These are phyloP conservation scores for Tetrapyrgos nigripes DNA, from an alignment of 1,284 basidiomycete species.

Conservation along the genomic window DNA sequence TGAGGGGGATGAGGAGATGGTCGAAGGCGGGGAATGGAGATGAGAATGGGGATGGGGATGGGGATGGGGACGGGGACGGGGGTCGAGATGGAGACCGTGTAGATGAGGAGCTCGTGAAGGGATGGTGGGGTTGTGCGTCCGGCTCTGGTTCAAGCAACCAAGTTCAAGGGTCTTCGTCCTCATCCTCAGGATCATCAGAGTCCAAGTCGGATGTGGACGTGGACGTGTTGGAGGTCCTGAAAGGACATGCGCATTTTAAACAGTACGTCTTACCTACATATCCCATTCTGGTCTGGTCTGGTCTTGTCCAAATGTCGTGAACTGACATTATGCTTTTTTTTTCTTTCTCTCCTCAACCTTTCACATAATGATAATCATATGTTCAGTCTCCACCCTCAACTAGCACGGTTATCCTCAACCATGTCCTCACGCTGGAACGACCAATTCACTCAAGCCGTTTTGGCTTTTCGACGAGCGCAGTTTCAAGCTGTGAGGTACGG, in stretches of 20 bases:
- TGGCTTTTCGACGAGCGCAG: constrained; percentile 38
- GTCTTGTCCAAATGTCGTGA: too few relatives aligned
- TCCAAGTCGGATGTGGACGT: not conserved
- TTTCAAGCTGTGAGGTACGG: constrained; percentile 24
- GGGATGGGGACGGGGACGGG: too few relatives aligned
- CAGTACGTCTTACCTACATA: constrained; percentile 20
- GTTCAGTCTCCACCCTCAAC: constrained; percentile 24
- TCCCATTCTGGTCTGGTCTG: too few relatives aligned
- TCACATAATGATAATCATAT: too few relatives aligned
- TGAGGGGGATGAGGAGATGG: constrained; percentile 19
- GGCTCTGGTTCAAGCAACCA: too few relatives aligned
- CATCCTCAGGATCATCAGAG: too few relatives aligned
- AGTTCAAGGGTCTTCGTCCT: too few relatives aligned
- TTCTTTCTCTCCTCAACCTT: not conserved
- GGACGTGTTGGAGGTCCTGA: constrained; percentile 18
- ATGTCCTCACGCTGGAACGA: constrained; percentile 25
- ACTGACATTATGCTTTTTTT: constrained; percentile 14
- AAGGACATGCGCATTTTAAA: constrained; percentile 27
- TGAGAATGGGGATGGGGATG: constrained; percentile 9
- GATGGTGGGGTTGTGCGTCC: constrained; percentile 6
- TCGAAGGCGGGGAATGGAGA: constrained; percentile 13
- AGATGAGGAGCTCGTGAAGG: not conserved
- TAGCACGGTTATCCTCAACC: constrained; percentile 11
- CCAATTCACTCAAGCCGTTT: constrained; percentile 41
- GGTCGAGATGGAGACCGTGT: too few relatives aligned